These are phyloP conservation scores for Termitomyces sp. DNA, from an alignment of 768 basidiomycete species.

Conservation along the genomic window DNA sequence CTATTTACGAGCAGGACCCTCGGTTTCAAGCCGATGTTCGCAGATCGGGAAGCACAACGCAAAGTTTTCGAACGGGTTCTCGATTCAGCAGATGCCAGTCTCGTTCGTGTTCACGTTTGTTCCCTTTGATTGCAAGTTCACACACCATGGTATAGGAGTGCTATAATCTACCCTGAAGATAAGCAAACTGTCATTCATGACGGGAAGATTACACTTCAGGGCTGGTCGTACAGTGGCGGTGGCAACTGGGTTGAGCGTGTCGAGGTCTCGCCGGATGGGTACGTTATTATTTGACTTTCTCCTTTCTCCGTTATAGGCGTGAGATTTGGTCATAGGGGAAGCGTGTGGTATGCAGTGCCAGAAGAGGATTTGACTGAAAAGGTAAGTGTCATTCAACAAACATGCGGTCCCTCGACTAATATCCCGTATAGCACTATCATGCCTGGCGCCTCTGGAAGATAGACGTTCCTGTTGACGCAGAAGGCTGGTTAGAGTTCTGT, in stretches of 20 bases:
- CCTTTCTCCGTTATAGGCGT: not conserved
- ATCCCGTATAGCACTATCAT: slow-evolving; percentile 40
- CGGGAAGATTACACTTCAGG: slow-evolving; percentile 40
- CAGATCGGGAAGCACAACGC: slow-evolving; percentile 53
- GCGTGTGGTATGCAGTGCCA: slow-evolving; percentile 48
- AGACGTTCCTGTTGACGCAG: slow-evolving; percentile 47
- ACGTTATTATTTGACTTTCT: slow-evolving; percentile 9
- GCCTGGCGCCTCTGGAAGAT: slow-evolving; percentile 55
- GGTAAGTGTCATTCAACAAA: slow-evolving; percentile 18
- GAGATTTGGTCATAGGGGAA: slow-evolving; percentile 29
- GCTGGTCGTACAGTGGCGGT: slow-evolving; percentile 44
- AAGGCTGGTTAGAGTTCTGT: slow-evolving; percentile 56
- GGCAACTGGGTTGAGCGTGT: slow-evolving; percentile 57
- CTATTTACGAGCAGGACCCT: not conserved
- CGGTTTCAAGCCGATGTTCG: not conserved
- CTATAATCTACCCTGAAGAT: slow-evolving; percentile 42
- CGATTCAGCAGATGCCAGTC: slow-evolving; percentile 57
- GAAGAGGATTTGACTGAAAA: slow-evolving; percentile 48
- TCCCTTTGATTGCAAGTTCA: not conserved
- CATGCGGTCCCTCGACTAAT: not conserved
- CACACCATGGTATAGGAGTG: slow-evolving; percentile 33
- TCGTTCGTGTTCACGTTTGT: slow-evolving; percentile 35
- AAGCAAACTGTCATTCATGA: slow-evolving; percentile 46
- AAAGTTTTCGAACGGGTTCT: slow-evolving; percentile 52
- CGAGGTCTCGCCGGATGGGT: slow-evolving; percentile 52